phyloP scores from a whole-genome alignment of 208 protist species.

The Tritrichomonas foetus region DNA sequence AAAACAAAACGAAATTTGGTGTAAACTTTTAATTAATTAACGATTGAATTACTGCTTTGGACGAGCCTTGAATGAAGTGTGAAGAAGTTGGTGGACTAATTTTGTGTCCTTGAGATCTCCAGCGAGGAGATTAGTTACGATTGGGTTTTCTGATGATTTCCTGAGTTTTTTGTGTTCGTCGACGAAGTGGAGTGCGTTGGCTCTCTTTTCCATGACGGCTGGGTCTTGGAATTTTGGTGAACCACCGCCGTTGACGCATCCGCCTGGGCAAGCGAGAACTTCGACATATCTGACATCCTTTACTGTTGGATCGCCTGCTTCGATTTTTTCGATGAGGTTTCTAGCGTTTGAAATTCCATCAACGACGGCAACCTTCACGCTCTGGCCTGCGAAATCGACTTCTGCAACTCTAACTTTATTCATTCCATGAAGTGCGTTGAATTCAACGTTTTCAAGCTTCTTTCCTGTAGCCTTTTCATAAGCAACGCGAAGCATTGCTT shows the following conservation, averaged over 20 bases:
- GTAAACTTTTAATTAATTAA: no score
- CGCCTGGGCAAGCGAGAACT: neutral
- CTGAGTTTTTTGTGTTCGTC: no score
- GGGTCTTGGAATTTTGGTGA: neutral
- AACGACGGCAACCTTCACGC: neutral
- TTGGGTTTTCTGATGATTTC: no score
- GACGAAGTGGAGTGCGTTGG: no score
- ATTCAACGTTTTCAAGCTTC: neutral
- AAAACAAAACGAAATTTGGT: no score
- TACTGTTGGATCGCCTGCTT: neutral
- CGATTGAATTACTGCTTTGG: no score
- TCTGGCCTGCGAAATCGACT: neutral
- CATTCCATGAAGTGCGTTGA: neutral
- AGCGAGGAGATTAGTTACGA: no score
- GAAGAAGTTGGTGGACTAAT: no score
- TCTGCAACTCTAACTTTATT: neutral
- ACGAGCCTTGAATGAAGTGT: no score
- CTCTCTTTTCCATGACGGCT: no score
- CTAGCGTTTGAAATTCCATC: neutral
- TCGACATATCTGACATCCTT: neutral
- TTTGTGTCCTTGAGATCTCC: no score
- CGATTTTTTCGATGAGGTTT: neutral
- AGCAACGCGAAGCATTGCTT: constrained; percentile 44
- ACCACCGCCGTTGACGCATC: neutral
- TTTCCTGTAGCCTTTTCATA: neutral